Evolutionary conservation across 1,284 basidiomycete genomes (phyloP), one percentile per base, ranked within the genome.

Genomic region (Ustilago curta): DNA sequence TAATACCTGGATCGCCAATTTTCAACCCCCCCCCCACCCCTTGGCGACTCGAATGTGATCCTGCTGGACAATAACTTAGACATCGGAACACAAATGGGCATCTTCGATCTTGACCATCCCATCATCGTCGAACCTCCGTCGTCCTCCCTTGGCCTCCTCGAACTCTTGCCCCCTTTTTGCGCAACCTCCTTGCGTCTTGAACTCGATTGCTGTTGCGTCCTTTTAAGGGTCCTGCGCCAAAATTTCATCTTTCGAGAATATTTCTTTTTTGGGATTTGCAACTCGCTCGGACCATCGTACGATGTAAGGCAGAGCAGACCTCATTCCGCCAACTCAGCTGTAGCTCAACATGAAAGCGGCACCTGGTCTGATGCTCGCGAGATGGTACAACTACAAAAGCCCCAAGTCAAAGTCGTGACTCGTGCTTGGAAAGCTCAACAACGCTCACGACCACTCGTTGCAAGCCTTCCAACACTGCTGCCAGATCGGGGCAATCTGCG

Each of bases 141-240:
- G n/a, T n/a, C 32, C 8, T 35, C 32, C 32, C 14, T 35, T 7
- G 11, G 11, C 32, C 25, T 29, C 23, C 21, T 44, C 8, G 14
- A 45, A 48, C 29, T 48, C 27, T 47, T 23, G 8, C 45, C 45
- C 45, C 45, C 45, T 31, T 48, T 35, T 12, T 19, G n/a, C 27
- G 29, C 9, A 23, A 35, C 40, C 53, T 55, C 53, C 53, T 55
- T 55, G 42, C 53, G 27, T 53, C 42, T 29, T 19, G 29, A 23
- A 43, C 39, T 31, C 31, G 21, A 7, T 27, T 27, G 27, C 27
- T 27, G 27, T 27, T 50, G 19, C 11, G 8, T 18, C n/a, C 14
- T 21, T 29, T 54, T 31, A n/a, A 54, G 53, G 53, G 53, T 55
- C 53, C 25, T 53, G 32, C n/a, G n/a, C 12, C 35, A 4, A 43